Base-by-base conservation (phyloP, 164 flowering plant genomes). In the Houttuynia cordata region DNA sequence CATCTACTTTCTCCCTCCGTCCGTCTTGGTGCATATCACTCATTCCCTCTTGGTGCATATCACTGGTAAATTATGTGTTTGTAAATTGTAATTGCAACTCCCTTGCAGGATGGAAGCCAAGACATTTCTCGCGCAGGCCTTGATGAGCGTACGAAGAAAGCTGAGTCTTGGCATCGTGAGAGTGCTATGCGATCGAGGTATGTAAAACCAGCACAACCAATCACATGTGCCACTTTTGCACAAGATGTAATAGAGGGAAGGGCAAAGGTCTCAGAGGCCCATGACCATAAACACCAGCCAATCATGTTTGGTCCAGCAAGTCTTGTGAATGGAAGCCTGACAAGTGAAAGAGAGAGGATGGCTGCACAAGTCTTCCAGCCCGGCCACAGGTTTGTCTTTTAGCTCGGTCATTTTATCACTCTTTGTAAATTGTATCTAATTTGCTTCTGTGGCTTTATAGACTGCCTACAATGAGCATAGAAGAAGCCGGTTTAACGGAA, bases 401-500 rank as follows among this genome's bases (percentile, higher is more conserved):
- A 17, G 19, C 39, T 14, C 34, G 45, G 40, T 34, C 12, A 25
- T 30, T 13, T 9, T 56, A 23, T 13, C 7, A 18, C 7, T 34
- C n/a, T 14, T 10, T 15, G 20, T 12, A 25, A 0, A 8, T 19
- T 20, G 14, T 30, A 1, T 15, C 45, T 57, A 20, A 24, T 18
- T 45, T 17, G 12, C 13, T 3, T 24, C 37, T 56, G n/a, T n/a
- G n/a, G n/a, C n/a, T 49, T 58, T 45, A 8, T 61, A 93, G 99
- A 74, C 64, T 94, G 78, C 97, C 99, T 21, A 94, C 99, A 34
- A 94, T 91, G 99, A 91, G 99, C 75, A 94, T 91, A 24, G 99
- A 91, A 75, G 97, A 91, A 72, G 99, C 99, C 51, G 99, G 97
- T 24, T 68, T 88, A 25, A 75, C 50, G 56, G 99, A 94, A 79